A percentile compares a stretch with the other conserved stretches of the same genome.
These are phyloP conservation scores for Suillus subalutaceus DNA, from an alignment of 768 basidiomycete genomes.

Conservation along the genomic window DNA sequence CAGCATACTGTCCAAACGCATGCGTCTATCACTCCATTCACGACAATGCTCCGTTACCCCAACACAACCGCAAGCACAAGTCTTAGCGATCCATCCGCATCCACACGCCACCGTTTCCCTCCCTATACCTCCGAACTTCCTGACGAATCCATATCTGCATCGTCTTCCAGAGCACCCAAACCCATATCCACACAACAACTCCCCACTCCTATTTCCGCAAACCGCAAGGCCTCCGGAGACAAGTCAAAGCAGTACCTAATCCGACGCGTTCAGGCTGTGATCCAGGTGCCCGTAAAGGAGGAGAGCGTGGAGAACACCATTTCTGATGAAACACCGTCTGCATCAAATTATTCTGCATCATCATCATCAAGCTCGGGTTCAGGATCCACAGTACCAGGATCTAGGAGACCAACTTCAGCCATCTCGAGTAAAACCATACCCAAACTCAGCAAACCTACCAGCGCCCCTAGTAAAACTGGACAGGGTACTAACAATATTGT, in stretches of 20 bases:
- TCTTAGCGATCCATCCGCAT: slow-evolving; percentile 31
- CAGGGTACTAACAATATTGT: slow-evolving; percentile 12
- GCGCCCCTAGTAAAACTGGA: not conserved
- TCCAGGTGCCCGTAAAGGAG: slow-evolving; percentile 63
- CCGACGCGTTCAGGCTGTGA: slow-evolving; percentile 63
- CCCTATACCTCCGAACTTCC: slow-evolving; percentile 26
- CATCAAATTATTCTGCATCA: slow-evolving; percentile 19
- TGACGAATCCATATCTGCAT: slow-evolving; percentile 33
- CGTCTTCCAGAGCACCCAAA: slow-evolving; percentile 33
- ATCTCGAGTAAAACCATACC: slow-evolving; percentile 10
- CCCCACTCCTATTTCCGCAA: slow-evolving; percentile 35
- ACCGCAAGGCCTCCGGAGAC: slow-evolving; percentile 21
- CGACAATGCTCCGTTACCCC: slow-evolving; percentile 34
- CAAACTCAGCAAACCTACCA: slow-evolving; percentile 13
- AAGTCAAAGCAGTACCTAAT: slow-evolving; percentile 41
- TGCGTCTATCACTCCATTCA: slow-evolving; percentile 29
- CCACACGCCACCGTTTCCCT: slow-evolving; percentile 23
- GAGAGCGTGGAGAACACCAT: slow-evolving; percentile 54
- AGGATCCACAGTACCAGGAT: not conserved
- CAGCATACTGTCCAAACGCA: slow-evolving; percentile 18
- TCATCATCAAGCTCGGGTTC: slow-evolving; percentile 20
- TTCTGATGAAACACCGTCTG: not conserved
- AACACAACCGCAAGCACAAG: slow-evolving; percentile 11
- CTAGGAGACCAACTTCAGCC: slow-evolving; percentile 1
- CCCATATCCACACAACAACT: slow-evolving; percentile 23